These are phyloP conservation scores for Sugiyamaella novakii DNA, from an alignment of 1,139 yeast species.

Conservation along the genomic window DNA sequence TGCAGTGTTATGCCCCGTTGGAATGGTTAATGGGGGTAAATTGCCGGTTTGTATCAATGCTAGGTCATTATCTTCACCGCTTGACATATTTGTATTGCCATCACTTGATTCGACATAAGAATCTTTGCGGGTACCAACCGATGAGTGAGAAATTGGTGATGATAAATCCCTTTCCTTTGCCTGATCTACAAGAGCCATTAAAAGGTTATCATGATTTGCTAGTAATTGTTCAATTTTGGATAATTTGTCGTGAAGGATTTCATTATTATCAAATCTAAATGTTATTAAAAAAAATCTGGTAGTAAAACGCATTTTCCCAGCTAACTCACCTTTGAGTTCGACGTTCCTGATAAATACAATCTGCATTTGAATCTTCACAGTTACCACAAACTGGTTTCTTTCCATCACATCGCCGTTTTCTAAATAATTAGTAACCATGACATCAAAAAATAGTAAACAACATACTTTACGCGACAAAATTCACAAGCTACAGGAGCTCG, in stretches of 20 bases:
- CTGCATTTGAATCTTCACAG: slow-evolving; percentile 24
- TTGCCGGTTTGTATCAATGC: slow-evolving; percentile 5
- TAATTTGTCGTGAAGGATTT: slow-evolving; percentile 10
- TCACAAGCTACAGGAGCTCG: slow-evolving; percentile 28
- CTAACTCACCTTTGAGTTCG: slow-evolving; percentile 21
- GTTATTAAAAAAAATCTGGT: neutral
- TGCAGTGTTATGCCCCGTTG: slow-evolving; percentile 26
- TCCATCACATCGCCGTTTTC: slow-evolving; percentile 30
- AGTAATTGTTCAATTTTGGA: slow-evolving; percentile 14
- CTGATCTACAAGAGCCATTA: slow-evolving; percentile 16
- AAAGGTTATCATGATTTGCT: slow-evolving; percentile 14
- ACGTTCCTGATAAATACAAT: slow-evolving; percentile 26
- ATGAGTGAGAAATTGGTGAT: slow-evolving; percentile 10
- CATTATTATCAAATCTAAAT: slow-evolving; percentile 12
- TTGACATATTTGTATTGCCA: slow-evolving; percentile 4
- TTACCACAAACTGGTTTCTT: slow-evolving; percentile 26
- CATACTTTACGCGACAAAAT: slow-evolving; percentile 27
- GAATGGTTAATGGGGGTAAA: slow-evolving; percentile 26
- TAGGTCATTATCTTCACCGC: slow-evolving; percentile 5
- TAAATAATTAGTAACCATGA: slow-evolving; percentile 10
- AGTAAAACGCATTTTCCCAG: neutral
- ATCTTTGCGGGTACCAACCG: neutral
- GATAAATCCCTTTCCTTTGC: slow-evolving; percentile 10
- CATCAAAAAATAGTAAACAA: neutral
- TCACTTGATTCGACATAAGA: slow-evolving; percentile 15